Percentiles rank a stretch among this genome's conserved stretches.
Conservation (phyloP, 768 basidiomycete genomes). For the Leccinum uliginosum region DNA sequence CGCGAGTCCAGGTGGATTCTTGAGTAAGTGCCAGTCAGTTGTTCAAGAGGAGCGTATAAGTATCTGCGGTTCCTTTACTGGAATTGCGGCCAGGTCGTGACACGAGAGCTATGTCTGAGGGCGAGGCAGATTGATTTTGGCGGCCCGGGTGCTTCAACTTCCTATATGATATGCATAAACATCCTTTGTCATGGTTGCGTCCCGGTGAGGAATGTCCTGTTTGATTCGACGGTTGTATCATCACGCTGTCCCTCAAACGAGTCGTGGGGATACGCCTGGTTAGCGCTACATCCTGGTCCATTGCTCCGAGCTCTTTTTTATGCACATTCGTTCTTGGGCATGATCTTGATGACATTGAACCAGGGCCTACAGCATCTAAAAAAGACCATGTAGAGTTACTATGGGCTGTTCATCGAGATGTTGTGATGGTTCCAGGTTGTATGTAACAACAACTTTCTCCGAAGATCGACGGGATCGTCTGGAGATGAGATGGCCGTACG, state of each 20-base stretch:
- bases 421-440: neutral
- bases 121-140: neutral
- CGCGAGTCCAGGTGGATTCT: neutral
- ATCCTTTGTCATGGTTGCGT: neutral
- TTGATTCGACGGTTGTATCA: neutral
- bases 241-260: neutral
- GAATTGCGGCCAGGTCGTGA: neutral
- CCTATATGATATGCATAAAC: neutral
- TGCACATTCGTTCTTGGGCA: neutral
- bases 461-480: constrained; percentile 2
- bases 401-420: neutral
- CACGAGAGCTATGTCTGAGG: neutral
- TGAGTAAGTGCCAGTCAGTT: neutral
- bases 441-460: neutral
- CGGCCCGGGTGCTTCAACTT: neutral
- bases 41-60: neutral
- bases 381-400: neutral
- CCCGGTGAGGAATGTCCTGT: neutral
- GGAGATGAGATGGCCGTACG: neutral
- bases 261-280: neutral
- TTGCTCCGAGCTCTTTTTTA: constrained; percentile 2
- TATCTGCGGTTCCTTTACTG: constrained; percentile 1
- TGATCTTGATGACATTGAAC: constrained; percentile 2
- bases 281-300: neutral
- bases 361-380: neutral